Percentiles rank a stretch among this genome's conserved stretches.
Conservation (phyloP, 495 filamentous ascomycete species). For the Penicillium egyptiacum region DNA sequence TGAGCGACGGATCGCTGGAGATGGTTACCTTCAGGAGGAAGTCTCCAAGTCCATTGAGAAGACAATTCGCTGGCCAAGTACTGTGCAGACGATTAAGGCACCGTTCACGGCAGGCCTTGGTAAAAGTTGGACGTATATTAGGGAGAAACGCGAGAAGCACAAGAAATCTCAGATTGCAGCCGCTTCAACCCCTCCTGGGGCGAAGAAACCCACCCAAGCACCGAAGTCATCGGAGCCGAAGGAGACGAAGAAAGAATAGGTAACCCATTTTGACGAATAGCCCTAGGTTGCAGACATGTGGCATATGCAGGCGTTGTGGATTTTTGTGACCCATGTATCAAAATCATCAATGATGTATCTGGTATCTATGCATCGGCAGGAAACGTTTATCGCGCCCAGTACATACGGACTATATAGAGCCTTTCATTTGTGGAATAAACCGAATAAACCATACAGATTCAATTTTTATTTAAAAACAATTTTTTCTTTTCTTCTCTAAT, state of each 20-base stretch:
- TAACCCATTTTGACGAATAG: neutral
- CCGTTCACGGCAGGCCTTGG: slow-evolving; percentile 69
- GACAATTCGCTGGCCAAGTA: slow-evolving; percentile 89
- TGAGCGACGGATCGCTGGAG: slow-evolving; percentile 78
- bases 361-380: slow-evolving; percentile 15
- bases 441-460: neutral
- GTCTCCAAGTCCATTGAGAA: slow-evolving; percentile 73
- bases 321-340: slow-evolving; percentile 19
- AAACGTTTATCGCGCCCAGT: slow-evolving; percentile 8
- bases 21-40: slow-evolving; percentile 62
- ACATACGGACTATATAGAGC: slow-evolving; percentile 13
- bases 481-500: neutral
- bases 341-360: slow-evolving; percentile 13
- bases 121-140: slow-evolving; percentile 70
- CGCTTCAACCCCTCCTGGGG: slow-evolving; percentile 2
- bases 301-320: slow-evolving; percentile 28
- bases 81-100: slow-evolving; percentile 79
- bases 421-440: neutral
- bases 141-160: slow-evolving; percentile 78
- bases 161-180: slow-evolving; percentile 34
- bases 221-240: slow-evolving; percentile 3
- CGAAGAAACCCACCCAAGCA: neutral
- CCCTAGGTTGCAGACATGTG: slow-evolving; percentile 6
- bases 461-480: neutral
- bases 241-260: slow-evolving; percentile 24